These are phyloP conservation scores for Suillus sp. DNA, from an alignment of 768 basidiomycete species.

Conservation along the genomic window DNA sequence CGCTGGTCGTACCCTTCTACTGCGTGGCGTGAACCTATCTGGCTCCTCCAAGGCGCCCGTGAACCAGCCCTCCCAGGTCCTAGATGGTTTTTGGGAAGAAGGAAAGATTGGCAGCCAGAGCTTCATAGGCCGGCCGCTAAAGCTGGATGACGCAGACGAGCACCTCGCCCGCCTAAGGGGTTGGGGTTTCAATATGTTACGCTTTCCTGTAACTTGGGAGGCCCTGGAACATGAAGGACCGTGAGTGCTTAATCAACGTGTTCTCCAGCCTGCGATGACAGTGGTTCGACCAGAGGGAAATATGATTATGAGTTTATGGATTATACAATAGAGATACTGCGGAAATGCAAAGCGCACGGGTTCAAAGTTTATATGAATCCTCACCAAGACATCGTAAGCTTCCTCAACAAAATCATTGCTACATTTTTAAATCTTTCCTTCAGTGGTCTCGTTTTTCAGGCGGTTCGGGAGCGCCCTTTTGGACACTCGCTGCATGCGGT, in stretches of 20 bases:
- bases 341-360: constrained; percentile 89
- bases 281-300: constrained; percentile 57
- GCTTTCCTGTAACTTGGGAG: constrained; percentile 92
- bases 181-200: constrained; percentile 92
- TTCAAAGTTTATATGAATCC: constrained; percentile 94
- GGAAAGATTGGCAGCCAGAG: constrained; percentile 69
- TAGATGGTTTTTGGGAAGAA: constrained; percentile 80
- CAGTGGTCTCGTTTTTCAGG: constrained; percentile 97
- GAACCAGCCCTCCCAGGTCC: constrained; percentile 63
- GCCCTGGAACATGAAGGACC: constrained; percentile 92
- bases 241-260: constrained; percentile 55
- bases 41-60: constrained; percentile 86
- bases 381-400: constrained; percentile 88
- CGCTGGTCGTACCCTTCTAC: constrained; percentile 71
- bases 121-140: constrained; percentile 79
- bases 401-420: background rate
- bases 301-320: constrained; percentile 94
- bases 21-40: constrained; percentile 95
- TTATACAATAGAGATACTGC: constrained; percentile 84
- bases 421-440: background rate
- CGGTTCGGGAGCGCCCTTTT: constrained; percentile 93
- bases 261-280: constrained; percentile 3
- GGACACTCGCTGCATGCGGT: constrained; percentile 90
- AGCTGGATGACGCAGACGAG: constrained; percentile 84
- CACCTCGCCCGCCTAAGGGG: constrained; percentile 83